Conservation (phyloP, 495 filamentous ascomycete species). For the Tuber indicum region DNA sequence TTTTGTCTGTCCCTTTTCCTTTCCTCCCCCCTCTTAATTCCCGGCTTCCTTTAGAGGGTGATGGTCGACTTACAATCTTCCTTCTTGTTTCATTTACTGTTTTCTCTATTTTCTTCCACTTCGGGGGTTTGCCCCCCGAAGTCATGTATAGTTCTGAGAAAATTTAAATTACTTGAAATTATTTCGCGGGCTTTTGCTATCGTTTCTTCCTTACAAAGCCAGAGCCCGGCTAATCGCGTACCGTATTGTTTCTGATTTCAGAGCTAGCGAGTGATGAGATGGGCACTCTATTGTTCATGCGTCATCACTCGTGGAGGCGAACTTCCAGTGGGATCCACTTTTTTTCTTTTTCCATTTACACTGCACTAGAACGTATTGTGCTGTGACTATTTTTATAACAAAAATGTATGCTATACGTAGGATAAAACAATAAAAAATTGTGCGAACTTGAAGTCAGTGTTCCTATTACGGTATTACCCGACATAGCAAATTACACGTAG, state of each 20-base stretch:
- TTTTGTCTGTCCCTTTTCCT: conserved; percentile 19
- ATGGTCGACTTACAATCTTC: background rate
- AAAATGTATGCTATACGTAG: background rate
- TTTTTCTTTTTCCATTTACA: background rate
- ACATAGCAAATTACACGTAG: background rate
- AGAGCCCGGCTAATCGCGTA: background rate
- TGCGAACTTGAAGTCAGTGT: background rate
- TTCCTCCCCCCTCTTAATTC: background rate
- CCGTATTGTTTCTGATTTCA: background rate
- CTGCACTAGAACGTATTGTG: background rate
- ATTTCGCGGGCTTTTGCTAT: background rate
- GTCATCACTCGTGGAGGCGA: background rate
- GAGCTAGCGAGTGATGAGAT: background rate
- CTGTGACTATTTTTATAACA: background rate
- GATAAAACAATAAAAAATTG: background rate
- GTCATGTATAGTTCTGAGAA: background rate
- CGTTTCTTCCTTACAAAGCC: background rate
- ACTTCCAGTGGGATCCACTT: background rate
- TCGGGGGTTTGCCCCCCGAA: background rate
- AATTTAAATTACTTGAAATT: background rate
- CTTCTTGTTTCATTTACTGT: background rate
- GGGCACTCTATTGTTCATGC: background rate
- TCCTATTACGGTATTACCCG: background rate
- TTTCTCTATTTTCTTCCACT: background rate
- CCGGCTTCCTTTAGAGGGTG: conserved; percentile 11